Evolutionary conservation across 108 stramenopile species (phyloP), one percentile per base, ranked within the genome.

Genomic region (Skeletonema tropicum): DNA sequence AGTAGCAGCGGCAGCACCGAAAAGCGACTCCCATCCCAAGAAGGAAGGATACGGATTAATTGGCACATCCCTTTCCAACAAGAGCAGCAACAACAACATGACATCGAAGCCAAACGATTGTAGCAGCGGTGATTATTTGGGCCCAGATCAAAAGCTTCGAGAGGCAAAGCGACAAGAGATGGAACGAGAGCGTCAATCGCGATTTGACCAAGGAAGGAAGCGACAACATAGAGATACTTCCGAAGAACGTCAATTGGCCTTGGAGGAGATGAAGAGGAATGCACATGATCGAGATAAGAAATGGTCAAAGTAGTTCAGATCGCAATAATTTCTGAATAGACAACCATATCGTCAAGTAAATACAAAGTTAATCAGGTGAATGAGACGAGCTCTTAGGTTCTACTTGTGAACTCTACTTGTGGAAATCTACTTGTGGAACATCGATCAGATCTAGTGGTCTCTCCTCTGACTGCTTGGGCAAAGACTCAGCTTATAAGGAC

Each of bases 31-130:
- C 12, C 57, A n/a, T 60, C 30, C 59, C 31, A 86, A 80, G 60
- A 57, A 60, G 38, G 74, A 84, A 39, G 87, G 90, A 19, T 90
- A 84, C 63, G 92, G 92, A 25, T 66, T 90, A 5, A 71, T 83
- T 29, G 86, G 83, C 32, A 77, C 60, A 23, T 60, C 68, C 30
- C 45, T 68, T 5, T 66, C 68, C 3, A 57, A 58, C 46, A 70
- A 14, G 5, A 68, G 25, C 36, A 68, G 25, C 36, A 48, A 31
- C 14, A 29, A 32, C 10, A 30, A 11, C 38, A 32, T 15, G 39
- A 25, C 33, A 14, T 30, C 36, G n/a, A 30, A 45, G 46, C 2
- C 23, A 19, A 17, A 52, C 12, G 11, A 70, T 31, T 74, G 57
- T 42, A 12, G 49, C 48, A 12, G 49, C 48, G 41, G 31, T 25